phyloP scores from a whole-genome alignment of 2,329 filamentous ascomycete genomes.

The Neofusicoccum kwambonambiense region DNA sequence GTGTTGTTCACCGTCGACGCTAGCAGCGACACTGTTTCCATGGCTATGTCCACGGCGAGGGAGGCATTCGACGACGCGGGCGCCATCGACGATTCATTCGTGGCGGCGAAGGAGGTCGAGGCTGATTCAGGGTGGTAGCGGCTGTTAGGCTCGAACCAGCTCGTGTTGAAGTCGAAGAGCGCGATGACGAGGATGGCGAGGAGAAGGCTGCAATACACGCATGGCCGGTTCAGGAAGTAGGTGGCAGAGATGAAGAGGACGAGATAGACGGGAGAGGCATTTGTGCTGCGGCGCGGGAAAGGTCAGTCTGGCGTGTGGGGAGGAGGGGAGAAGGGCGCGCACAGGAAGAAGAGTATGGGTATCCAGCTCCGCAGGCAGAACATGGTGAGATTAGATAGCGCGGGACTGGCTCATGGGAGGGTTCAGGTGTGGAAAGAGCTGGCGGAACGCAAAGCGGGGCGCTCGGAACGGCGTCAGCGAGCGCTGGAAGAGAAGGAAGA shows the following conservation, averaged over 20 bases:
- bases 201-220: constrained; percentile 95
- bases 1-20: constrained; percentile 64
- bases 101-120: neutral
- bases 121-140: constrained; percentile 21
- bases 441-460: neutral
- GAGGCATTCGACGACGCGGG: constrained; percentile 30
- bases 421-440: neutral
- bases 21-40: constrained; percentile 39
- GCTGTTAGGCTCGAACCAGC: constrained; percentile 76
- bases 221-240: constrained; percentile 94
- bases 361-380: constrained; percentile 65
- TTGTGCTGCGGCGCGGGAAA: constrained; percentile 38
- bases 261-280: constrained; percentile 50
- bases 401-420: constrained; percentile 1
- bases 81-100: constrained; percentile 19
- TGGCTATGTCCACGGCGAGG: constrained; percentile 19
- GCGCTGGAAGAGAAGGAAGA: neutral
- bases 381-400: constrained; percentile 45
- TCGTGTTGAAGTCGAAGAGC: constrained; percentile 87
- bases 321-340: constrained; percentile 24
- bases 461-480: neutral
- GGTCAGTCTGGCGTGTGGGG: constrained; percentile 13
- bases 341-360: constrained; percentile 54
- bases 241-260: constrained; percentile 71
- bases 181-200: constrained; percentile 93